Evolutionary conservation across 805 yeast species (phyloP).

Genomic region (Candida verbasci): DNA sequence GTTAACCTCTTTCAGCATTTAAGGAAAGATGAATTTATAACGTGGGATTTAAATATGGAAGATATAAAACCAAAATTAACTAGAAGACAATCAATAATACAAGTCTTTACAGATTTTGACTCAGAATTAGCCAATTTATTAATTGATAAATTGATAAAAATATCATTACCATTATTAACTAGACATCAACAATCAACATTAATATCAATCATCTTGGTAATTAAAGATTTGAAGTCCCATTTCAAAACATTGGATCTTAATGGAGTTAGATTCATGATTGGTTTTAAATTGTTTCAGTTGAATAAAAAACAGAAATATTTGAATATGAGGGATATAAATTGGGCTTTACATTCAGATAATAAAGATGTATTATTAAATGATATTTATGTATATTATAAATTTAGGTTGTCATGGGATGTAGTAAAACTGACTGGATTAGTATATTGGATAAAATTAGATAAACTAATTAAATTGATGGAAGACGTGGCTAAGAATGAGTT

Average conservation of each 20-base stretch:
- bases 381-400: slow-evolving; percentile 40
- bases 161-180: slow-evolving; percentile 73
- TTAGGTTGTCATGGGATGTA: slow-evolving; percentile 54
- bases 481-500: slow-evolving; percentile 70
- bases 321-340: slow-evolving; percentile 75
- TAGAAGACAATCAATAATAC: slow-evolving; percentile 9
- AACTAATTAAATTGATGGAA: slow-evolving; percentile 48
- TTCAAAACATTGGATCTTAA: slow-evolving; percentile 47
- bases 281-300: slow-evolving; percentile 59
- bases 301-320: slow-evolving; percentile 48
- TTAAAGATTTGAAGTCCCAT: slow-evolving; percentile 49
- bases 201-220: slow-evolving; percentile 61
- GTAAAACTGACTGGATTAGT: slow-evolving; percentile 60
- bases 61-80: slow-evolving; percentile 14
- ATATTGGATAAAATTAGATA: slow-evolving; percentile 55
- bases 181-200: slow-evolving; percentile 90
- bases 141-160: slow-evolving; percentile 55
- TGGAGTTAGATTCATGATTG: slow-evolving; percentile 68
- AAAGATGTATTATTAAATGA: slow-evolving; percentile 59
- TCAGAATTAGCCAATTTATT: slow-evolving; percentile 43
- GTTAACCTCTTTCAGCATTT: slow-evolving; percentile 48
- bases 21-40: slow-evolving; percentile 30
- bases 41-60: slow-evolving; percentile 32
- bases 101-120: slow-evolving; percentile 35
- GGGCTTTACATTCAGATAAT: slow-evolving; percentile 84